Percentiles rank a stretch among this genome's conserved stretches.
Evolutionary conservation across 805 yeast genomes (phyloP).

Genomic region (Schwanniomyces yamadae): DNA sequence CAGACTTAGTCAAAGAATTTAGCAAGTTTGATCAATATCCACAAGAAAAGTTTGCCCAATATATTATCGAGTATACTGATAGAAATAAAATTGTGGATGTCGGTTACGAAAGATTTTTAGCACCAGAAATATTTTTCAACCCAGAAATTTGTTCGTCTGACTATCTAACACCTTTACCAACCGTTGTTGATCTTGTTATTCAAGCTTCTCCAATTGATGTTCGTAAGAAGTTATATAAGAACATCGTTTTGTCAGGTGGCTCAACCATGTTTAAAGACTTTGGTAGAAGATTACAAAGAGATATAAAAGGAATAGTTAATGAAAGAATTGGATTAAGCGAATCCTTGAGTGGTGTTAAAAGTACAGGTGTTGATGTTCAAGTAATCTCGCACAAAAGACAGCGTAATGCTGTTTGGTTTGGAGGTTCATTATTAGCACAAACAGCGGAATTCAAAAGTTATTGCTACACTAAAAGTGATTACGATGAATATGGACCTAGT

Average conservation of each 20-base stretch:
- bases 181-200: slow-evolving; percentile 92
- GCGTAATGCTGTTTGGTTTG: slow-evolving; percentile 99
- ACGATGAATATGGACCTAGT: slow-evolving; percentile 96
- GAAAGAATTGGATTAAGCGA: slow-evolving; percentile 86
- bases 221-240: slow-evolving; percentile 91
- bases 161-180: slow-evolving; percentile 92
- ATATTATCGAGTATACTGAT: slow-evolving; percentile 80
- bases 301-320: slow-evolving; percentile 80
- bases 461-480: slow-evolving; percentile 95
- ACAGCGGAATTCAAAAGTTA: slow-evolving; percentile 95
- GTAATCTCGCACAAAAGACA: slow-evolving; percentile 97
- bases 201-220: slow-evolving; percentile 97
- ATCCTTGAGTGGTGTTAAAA: slow-evolving; percentile 65
- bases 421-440: slow-evolving; percentile 95
- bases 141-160: slow-evolving; percentile 97
- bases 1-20: slow-evolving; percentile 96
- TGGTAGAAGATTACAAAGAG: slow-evolving; percentile 96
- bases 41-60: slow-evolving; percentile 84
- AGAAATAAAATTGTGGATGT: slow-evolving; percentile 75
- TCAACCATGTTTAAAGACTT: slow-evolving; percentile 98
- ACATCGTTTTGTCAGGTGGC: slow-evolving; percentile 95
- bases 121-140: slow-evolving; percentile 98
- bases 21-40: slow-evolving; percentile 92
- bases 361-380: slow-evolving; percentile 95
- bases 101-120: slow-evolving; percentile 96